A percentile compares a stretch with the other conserved stretches of the same genome.
Evolutionary conservation across 202 grass and related monocot genomes (phyloP).

Genomic region (Tripidium arundinaceum): DNA sequence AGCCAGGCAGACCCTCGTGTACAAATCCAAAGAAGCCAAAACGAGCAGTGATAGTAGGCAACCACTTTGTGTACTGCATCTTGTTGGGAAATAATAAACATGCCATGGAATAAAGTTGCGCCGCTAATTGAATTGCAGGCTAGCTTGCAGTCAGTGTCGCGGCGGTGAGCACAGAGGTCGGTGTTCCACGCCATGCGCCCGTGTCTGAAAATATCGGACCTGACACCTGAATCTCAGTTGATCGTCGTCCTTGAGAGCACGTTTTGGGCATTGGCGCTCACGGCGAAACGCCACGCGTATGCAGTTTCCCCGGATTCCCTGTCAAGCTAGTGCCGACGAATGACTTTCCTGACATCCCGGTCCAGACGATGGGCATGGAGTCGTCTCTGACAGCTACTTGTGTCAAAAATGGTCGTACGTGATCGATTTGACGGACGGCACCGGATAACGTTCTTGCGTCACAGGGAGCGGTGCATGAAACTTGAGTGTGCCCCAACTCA

Average conservation of each 20-base stretch:
- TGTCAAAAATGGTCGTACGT: not conserved
- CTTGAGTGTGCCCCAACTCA: not conserved
- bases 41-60: not conserved
- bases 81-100: not conserved
- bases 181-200: not conserved
- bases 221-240: not conserved
- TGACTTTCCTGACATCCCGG: not conserved
- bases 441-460: not conserved
- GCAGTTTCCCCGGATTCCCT: not conserved
- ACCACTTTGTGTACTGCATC: not conserved
- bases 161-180: not conserved
- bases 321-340: not conserved
- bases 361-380: not conserved
- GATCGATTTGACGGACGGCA: not conserved
- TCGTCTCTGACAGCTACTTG: not conserved
- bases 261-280: not conserved
- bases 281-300: not conserved
- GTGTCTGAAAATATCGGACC: constrained; percentile 29
- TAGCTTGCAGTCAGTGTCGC: constrained; percentile 1
- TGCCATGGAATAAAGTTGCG: not conserved
- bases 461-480: not conserved
- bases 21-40: not conserved
- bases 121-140: not conserved
- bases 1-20: too few relatives aligned
- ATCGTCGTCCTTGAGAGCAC: not conserved